Base-by-base conservation (phyloP, 106 monocot genomes). In the Dendrobium nobile region DNA sequence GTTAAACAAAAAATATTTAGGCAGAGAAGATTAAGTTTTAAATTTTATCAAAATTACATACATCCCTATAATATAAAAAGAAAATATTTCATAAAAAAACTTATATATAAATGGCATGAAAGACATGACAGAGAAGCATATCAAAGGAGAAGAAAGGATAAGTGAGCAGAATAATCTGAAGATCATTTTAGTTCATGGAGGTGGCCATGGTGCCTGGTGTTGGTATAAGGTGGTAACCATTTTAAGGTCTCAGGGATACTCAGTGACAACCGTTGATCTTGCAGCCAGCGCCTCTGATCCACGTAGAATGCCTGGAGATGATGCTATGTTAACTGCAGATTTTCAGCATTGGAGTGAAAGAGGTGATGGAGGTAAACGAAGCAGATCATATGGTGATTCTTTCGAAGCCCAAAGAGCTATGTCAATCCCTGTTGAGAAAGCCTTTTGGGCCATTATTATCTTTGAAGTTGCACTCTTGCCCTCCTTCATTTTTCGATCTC, bases 361-460 rank as follows among this genome's bases (percentile, higher is more conserved):
- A 80, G 9, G 84, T 89, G 77, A 77, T 78, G 37, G 86, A 88
- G 79, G 84, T 91, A 22, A 82, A 85, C 84, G 61, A 22, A 22
- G 80, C 87, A 3, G 93, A 91, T 33, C 89, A 93, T 56, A 87
- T 91, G 91, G 75, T 54, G 2, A 91, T 94, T 89, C 65, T 89
- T 28, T 94, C 87, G 2, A 88, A 72, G 42, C 87, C 92, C 3
- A 33, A 43, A 2, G 87, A 93, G 67, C 67, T 93, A 0, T 82
- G 26, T 13, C 51, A 51, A 51, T 51, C 15, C 13, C 51, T 15
- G 51, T 37, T 37, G 37, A 37, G 37, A 37, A 37, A 37, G 3
- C 37, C 37, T 37, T 37, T 37, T 37, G 37, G 37, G 3, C 37
- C 37, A 37, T 37, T 37, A 37, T 37, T 37, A 37, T 37, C 37